Evolutionary conservation across 2,329 filamentous ascomycete genomes (phyloP).

Genomic region (Calonectria pauciramosa): DNA sequence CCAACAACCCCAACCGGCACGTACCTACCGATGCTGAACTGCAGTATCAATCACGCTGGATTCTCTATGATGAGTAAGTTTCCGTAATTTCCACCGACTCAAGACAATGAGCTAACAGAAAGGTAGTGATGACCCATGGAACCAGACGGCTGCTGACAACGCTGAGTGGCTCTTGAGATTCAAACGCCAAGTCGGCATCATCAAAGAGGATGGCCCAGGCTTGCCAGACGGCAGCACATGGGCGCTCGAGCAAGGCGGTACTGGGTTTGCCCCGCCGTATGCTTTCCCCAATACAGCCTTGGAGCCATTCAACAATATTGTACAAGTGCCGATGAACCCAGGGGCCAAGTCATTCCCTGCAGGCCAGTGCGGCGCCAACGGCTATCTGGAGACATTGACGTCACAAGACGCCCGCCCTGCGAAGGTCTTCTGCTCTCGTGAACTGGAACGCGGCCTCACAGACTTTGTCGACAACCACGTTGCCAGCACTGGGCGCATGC

Average conservation of each 20-base stretch:
- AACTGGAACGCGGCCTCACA: conserved; percentile 68
- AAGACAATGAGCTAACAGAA: conserved; percentile 34
- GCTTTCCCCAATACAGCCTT: conserved; percentile 58
- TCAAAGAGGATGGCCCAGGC: conserved; percentile 64
- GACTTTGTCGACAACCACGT: conserved; percentile 62
- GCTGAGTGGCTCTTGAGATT: conserved; percentile 74
- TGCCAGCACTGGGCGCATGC: conserved; percentile 56
- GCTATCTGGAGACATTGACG: conserved; percentile 61
- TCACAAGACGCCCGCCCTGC: conserved; percentile 62
- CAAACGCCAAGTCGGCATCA: conserved; percentile 70
- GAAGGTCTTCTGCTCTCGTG: conserved; percentile 69
- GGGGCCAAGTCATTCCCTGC: conserved; percentile 58
- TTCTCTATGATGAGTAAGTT: conserved; percentile 73
- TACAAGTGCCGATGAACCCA: conserved; percentile 51
- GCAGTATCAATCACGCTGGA: conserved; percentile 74
- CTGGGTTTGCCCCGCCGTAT: conserved; percentile 70
- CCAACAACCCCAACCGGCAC: conserved; percentile 72
- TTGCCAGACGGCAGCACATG: conserved; percentile 59
- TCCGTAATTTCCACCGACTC: not conserved
- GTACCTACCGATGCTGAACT: conserved; percentile 73
- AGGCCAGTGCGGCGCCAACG: conserved; percentile 61
- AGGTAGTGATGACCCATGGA: conserved; percentile 72
- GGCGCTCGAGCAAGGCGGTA: conserved; percentile 64
- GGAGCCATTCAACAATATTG: conserved; percentile 51
- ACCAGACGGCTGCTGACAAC: conserved; percentile 74